A percentile compares a stretch with the other conserved stretches of the same genome.
Conservation (phyloP, 352 stramenopile species). For the Pythium sp. region DNA sequence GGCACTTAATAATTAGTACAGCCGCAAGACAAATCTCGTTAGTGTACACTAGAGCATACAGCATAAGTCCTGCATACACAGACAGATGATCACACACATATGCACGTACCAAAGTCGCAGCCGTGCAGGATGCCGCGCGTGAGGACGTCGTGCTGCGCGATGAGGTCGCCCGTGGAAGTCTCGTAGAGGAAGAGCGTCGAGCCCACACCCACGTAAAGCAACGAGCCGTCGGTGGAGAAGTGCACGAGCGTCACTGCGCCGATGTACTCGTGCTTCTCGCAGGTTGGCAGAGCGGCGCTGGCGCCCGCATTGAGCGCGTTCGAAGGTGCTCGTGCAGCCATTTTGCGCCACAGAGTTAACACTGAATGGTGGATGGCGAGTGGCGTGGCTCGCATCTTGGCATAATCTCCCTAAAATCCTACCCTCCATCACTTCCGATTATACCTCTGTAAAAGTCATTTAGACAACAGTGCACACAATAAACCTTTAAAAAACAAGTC, state of each 20-base stretch:
- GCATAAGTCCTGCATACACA: neutral
- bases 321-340: neutral
- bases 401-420: too few relatives aligned
- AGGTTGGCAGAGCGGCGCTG: conserved; percentile 4
- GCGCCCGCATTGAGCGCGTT: neutral
- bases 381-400: neutral
- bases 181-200: conserved; percentile 66
- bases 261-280: conserved; percentile 69
- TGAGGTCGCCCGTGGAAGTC: conserved; percentile 38
- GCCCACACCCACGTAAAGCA: conserved; percentile 76
- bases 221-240: conserved; percentile 64
- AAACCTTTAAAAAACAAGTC: too few relatives aligned
- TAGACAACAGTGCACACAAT: too few relatives aligned
- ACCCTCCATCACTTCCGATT: too few relatives aligned
- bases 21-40: neutral
- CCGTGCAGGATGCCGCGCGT: conserved; percentile 72
- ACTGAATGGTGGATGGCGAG: conserved; percentile 6
- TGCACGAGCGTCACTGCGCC: conserved; percentile 80
- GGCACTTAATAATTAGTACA: neutral
- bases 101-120: conserved; percentile 51
- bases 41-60: neutral
- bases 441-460: too few relatives aligned
- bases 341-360: neutral
- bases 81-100: neutral
- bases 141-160: conserved; percentile 45